A percentile compares a stretch with the other conserved stretches of the same genome.
These are phyloP conservation scores for Silene coronaria DNA, from an alignment of 179 eudicot species.

Conservation along the genomic window DNA sequence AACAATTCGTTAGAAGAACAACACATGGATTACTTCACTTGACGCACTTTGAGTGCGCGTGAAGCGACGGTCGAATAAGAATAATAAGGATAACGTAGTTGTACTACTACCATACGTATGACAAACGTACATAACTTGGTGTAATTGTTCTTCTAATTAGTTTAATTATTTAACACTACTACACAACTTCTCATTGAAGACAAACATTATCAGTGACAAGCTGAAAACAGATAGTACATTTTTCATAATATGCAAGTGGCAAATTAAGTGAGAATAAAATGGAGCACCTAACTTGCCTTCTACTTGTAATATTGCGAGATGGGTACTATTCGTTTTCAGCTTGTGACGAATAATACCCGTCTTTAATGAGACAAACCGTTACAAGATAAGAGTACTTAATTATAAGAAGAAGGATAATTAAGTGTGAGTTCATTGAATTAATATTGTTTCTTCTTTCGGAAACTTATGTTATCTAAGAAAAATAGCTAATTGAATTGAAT, in stretches of 20 bases:
- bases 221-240: too few relatives aligned
- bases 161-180: not conserved
- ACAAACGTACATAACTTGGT: not conserved
- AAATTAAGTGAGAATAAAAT: too few relatives aligned
- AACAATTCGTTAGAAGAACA: not conserved
- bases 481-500: too few relatives aligned
- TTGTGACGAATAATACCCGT: too few relatives aligned
- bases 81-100: not conserved
- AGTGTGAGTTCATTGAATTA: not conserved
- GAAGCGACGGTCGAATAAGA: not conserved
- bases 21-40: not conserved
- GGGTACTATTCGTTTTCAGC: too few relatives aligned
- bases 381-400: too few relatives aligned
- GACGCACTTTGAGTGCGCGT: conserved; percentile 1
- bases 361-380: too few relatives aligned
- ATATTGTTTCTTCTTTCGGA: not conserved
- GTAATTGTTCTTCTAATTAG: not conserved
- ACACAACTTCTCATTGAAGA: too few relatives aligned
- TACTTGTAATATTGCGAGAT: too few relatives aligned
- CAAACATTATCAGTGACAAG: too few relatives aligned
- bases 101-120: not conserved
- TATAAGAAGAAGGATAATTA: not conserved
- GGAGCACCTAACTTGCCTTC: too few relatives aligned
- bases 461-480: not conserved
- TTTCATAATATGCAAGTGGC: too few relatives aligned